A percentile compares a stretch with the other conserved stretches of the same genome.
Conservation (phyloP, 306 rosid genomes). For the Hippophae tibetana region DNA sequence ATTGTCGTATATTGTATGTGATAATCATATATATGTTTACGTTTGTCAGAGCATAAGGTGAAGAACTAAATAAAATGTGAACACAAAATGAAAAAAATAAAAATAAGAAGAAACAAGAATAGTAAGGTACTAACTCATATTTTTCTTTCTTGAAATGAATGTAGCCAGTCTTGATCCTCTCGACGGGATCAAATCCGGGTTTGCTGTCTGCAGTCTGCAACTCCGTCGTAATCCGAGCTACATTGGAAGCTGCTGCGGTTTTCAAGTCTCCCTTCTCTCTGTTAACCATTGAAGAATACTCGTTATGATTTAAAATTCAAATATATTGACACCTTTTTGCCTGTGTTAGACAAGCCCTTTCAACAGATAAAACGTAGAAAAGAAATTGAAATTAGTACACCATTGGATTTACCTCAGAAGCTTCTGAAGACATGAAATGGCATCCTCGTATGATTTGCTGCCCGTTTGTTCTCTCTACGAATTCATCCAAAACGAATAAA, state of each 20-base stretch:
- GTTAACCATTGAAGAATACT: conserved; percentile 8
- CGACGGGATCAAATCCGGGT: conserved; percentile 46
- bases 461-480: conserved; percentile 70
- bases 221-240: conserved; percentile 67
- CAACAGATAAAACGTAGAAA: too few relatives aligned
- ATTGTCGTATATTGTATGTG: neutral
- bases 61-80: neutral
- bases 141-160: conserved; percentile 83
- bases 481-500: neutral
- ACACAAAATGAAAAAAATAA: too few relatives aligned
- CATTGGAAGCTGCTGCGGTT: conserved; percentile 60
- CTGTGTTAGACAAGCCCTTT: neutral
- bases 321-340: too few relatives aligned
- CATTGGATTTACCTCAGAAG: conserved; percentile 45
- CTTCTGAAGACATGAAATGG: conserved; percentile 70
- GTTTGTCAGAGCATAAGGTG: neutral
- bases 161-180: conserved; percentile 72
- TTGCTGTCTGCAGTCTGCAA: conserved; percentile 32
- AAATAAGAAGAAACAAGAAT: neutral
- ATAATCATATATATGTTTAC: too few relatives aligned
- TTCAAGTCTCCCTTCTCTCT: conserved; percentile 68
- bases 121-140: conserved; percentile 52
- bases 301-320: neutral
- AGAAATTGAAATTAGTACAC: neutral
- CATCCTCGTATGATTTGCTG: conserved; percentile 68